These are phyloP conservation scores for Gentiana macrophylla DNA, from an alignment of 257 asterid species.

Conservation along the genomic window DNA sequence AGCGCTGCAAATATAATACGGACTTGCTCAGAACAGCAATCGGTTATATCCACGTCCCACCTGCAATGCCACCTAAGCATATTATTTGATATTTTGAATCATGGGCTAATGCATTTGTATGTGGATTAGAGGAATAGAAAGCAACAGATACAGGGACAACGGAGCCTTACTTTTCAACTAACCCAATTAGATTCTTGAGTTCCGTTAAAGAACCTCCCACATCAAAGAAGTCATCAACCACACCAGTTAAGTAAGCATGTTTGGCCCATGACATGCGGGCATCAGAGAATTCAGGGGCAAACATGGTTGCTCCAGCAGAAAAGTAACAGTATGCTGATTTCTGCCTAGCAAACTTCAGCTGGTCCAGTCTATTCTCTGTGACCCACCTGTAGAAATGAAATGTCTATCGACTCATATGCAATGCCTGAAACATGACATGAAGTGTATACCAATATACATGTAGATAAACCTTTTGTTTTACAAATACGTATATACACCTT, in stretches of 20 bases:
- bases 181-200: constrained; percentile 47
- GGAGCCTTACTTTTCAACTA: constrained; percentile 45
- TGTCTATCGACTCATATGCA: neutral
- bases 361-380: constrained; percentile 51
- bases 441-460: neutral
- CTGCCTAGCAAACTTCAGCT: constrained; percentile 77
- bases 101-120: too few species aligned
- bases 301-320: constrained; percentile 70
- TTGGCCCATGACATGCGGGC: constrained; percentile 93
- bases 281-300: constrained; percentile 62
- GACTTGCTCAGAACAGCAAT: constrained; percentile 54
- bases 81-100: too few species aligned
- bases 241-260: constrained; percentile 66
- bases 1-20: constrained; percentile 64
- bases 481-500: constrained; percentile 30
- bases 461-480: neutral
- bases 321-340: constrained; percentile 84
- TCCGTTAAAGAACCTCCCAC: constrained; percentile 79
- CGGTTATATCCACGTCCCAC: constrained; percentile 55
- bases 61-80: constrained; percentile 21
- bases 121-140: neutral
- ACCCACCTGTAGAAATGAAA: constrained; percentile 55
- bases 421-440: neutral
- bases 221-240: constrained; percentile 90
- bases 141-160: neutral